Percentiles rank a stretch among this genome's conserved stretches.
phyloP scores from a whole-genome alignment of 257 asterid species.

The Leonotis leonurus region DNA sequence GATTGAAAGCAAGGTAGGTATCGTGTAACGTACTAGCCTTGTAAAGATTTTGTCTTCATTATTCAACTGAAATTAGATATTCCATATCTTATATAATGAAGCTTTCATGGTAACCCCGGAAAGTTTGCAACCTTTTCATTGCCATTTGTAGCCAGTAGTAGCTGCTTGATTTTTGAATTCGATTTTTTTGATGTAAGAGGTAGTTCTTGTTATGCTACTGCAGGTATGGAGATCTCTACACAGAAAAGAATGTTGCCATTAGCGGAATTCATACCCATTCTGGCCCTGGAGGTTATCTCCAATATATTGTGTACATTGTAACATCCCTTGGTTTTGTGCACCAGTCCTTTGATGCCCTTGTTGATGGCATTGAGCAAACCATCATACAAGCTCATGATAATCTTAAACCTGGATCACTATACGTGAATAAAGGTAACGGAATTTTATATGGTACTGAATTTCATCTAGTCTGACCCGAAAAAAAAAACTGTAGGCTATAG shows the following conservation, averaged over 20 bases:
- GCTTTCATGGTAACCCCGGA: conserved; percentile 8
- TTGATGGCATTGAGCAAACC: conserved; percentile 92
- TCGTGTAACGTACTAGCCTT: background rate
- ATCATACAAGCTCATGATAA: conserved; percentile 84
- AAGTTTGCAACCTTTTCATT: background rate
- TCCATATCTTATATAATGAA: conserved; percentile 3
- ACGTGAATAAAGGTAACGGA: conserved; percentile 66
- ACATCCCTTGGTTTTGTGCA: conserved; percentile 98
- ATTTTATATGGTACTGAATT: background rate
- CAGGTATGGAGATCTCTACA: conserved; percentile 89
- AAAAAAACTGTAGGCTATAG: background rate
- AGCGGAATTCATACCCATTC: conserved; percentile 98
- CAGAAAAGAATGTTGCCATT: conserved; percentile 85
- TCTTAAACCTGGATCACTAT: conserved; percentile 85
- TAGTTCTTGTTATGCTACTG: conserved; percentile 3
- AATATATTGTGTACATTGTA: conserved; percentile 79
- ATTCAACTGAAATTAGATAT: background rate
- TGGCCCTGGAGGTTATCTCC: conserved; percentile 99
- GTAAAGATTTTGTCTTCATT: background rate
- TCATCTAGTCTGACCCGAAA: background rate
- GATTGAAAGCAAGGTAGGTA: conserved; percentile 79
- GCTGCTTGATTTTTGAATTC: background rate
- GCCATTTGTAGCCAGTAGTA: background rate
- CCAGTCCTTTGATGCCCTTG: conserved; percentile 94
- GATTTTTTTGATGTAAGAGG: background rate